A percentile compares a stretch with the other conserved stretches of the same genome.
Conservation (phyloP, 805 yeast species). For the Kodamaea sagamina region DNA sequence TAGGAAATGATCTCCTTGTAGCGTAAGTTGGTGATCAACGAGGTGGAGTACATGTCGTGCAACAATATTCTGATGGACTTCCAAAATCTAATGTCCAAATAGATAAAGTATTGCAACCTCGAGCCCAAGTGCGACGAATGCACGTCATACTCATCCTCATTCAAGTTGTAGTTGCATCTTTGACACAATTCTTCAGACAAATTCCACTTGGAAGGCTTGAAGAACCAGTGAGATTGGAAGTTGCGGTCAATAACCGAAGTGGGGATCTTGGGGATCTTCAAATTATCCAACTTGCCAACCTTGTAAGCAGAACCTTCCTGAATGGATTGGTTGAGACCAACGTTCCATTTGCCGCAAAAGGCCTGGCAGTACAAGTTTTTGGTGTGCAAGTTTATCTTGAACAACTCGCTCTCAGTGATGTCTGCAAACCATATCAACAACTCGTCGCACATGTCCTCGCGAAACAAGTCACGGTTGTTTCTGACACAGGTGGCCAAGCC, state of each 20-base stretch:
- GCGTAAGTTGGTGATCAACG: slow-evolving; percentile 59
- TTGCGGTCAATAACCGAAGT: slow-evolving; percentile 13
- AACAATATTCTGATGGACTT: slow-evolving; percentile 56
- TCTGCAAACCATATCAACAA: slow-evolving; percentile 67
- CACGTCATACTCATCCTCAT: slow-evolving; percentile 27
- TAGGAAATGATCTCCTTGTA: slow-evolving; percentile 64
- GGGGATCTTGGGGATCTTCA: slow-evolving; percentile 41
- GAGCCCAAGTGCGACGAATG: slow-evolving; percentile 44
- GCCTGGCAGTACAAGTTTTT: slow-evolving; percentile 57
- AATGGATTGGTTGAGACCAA: slow-evolving; percentile 40
- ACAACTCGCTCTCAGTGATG: slow-evolving; percentile 54
- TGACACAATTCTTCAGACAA: slow-evolving; percentile 42
- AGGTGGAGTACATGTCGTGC: slow-evolving; percentile 65
- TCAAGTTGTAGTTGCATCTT: slow-evolving; percentile 50
- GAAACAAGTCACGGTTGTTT: slow-evolving; percentile 64
- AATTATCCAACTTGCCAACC: slow-evolving; percentile 37
- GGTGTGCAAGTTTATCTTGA: slow-evolving; percentile 47
- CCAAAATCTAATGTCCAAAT: slow-evolving; percentile 74
- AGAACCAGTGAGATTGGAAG: slow-evolving; percentile 39
- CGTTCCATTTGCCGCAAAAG: slow-evolving; percentile 61
- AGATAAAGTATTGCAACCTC: slow-evolving; percentile 59
- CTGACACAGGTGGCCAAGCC: slow-evolving; percentile 69
- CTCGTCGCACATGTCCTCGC: slow-evolving; percentile 81
- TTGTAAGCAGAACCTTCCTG: slow-evolving; percentile 20
- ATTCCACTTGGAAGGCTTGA: slow-evolving; percentile 47